These are phyloP conservation scores for Dimocarpus longan DNA, from an alignment of 345 rosid species.

Conservation along the genomic window DNA sequence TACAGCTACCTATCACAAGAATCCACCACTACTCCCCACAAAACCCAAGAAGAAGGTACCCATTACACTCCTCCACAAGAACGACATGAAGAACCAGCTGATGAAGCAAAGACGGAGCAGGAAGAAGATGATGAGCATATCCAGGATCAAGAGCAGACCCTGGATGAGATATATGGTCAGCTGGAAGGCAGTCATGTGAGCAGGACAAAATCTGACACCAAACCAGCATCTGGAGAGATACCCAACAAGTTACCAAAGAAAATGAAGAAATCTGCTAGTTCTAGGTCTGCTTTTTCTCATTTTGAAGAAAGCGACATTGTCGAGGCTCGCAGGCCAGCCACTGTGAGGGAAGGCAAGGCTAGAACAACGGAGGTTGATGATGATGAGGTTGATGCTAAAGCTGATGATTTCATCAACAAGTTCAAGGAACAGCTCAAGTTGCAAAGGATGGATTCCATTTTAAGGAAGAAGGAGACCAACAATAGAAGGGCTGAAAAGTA, in stretches of 20 bases:
- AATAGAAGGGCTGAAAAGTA: constrained; percentile 34
- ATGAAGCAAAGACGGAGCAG: background rate
- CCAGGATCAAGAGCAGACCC: constrained; percentile 39
- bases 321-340: constrained; percentile 63
- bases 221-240: constrained; percentile 52
- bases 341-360: constrained; percentile 47
- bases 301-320: constrained; percentile 54
- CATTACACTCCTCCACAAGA: constrained; percentile 20
- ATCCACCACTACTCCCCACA: constrained; percentile 17
- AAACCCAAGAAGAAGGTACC: constrained; percentile 17
- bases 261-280: constrained; percentile 85
- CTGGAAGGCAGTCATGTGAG: constrained; percentile 40
- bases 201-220: constrained; percentile 62
- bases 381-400: constrained; percentile 75
- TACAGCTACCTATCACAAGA: constrained; percentile 57
- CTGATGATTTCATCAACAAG: constrained; percentile 74
- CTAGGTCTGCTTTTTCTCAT: constrained; percentile 59
- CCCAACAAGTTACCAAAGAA: constrained; percentile 65
- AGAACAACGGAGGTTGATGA: constrained; percentile 43
- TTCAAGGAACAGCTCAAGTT: constrained; percentile 77
- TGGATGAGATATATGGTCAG: constrained; percentile 61
- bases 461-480: constrained; percentile 60
- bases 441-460: constrained; percentile 67
- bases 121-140: constrained; percentile 21
- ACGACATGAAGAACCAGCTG: background rate